Base-by-base conservation (phyloP, 192 early-diverging fungal genomes). In the Podila epigama region DNA sequence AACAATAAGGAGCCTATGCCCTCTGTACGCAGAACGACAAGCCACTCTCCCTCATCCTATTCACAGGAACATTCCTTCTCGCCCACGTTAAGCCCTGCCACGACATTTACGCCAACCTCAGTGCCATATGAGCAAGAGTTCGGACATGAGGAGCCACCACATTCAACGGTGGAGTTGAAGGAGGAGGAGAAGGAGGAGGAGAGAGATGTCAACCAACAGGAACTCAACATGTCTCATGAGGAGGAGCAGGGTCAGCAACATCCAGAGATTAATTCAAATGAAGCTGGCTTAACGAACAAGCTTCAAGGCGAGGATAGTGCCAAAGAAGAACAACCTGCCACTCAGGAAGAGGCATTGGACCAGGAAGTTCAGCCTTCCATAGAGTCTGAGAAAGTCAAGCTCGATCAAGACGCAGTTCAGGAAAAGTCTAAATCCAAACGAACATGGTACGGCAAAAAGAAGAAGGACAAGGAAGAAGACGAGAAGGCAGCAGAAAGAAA, bases 371-470 rank as follows among this genome's bases (percentile, higher is more conserved):
- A 48, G 1, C 42, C 29, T 8, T 29, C 36, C 9, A 12, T 29
- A 1, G 61, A 60, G 5, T 9, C 42, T 4, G 32, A 60, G 13
- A 27, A 18, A 11, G 37, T 48, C 44, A 48, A 1, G 11, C n/a
- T 5, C n/a, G 44, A 48, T 22, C n/a, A 54, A 12, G 28, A 20
- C 2, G 25, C 22, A 27, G 13, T 9, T 2, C 10, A 29, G 25
- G 61, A 63, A 44, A 77, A 77, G 36, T 36, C 60, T n/a, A 77
- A 77, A 41, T 32, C 66, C 15, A 77, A 37, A 13, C 73, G 73
- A 3, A 77, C 73, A 3, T 77, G 73, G 73, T 77, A 53, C 10
- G 73, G 73, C 34, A 68, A 68, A 48, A 77, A 68, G 61, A 77
- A 77, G 56, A 77, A 77, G 41, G 72, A 75, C 18, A 75, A 75